A percentile compares a stretch with the other conserved stretches of the same genome.
Evolutionary conservation across 345 rosid species (phyloP).

Genomic region (Camelina laxa): DNA sequence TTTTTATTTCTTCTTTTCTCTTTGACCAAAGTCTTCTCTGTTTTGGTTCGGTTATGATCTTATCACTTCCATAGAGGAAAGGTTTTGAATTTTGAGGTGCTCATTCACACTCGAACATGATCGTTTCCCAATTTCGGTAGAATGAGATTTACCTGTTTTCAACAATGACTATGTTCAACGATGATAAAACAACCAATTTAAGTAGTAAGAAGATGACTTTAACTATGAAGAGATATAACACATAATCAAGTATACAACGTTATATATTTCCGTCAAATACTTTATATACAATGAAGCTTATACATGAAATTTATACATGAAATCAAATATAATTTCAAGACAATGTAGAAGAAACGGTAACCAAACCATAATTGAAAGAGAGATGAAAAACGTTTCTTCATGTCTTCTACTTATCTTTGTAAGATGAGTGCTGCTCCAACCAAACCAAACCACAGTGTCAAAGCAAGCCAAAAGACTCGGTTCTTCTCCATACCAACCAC

Average conservation of each 20-base stretch:
- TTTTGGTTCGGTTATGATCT: too few relatives aligned
- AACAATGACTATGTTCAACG: too few relatives aligned
- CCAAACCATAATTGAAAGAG: constrained; percentile 14
- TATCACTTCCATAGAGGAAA: too few relatives aligned
- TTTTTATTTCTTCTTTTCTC: too few relatives aligned
- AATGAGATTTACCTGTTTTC: too few relatives aligned
- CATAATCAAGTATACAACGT: background rate
- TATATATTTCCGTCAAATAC: constrained; percentile 19
- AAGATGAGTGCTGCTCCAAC: constrained; percentile 84
- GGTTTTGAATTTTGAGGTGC: too few relatives aligned
- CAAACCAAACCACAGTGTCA: constrained; percentile 82
- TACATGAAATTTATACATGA: constrained; percentile 32
- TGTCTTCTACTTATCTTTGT: constrained; percentile 54
- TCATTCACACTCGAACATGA: too few relatives aligned
- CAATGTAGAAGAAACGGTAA: constrained; percentile 6
- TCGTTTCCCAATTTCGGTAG: too few relatives aligned
- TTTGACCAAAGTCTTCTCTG: too few relatives aligned
- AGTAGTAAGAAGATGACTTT: too few relatives aligned
- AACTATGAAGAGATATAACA: background rate
- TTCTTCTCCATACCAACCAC: constrained; percentile 70
- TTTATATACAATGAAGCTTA: constrained; percentile 33
- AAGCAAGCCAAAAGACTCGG: constrained; percentile 70
- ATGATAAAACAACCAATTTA: too few relatives aligned
- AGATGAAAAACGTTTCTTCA: background rate
- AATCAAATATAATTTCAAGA: constrained; percentile 38